Evolutionary conservation across 768 basidiomycete species (phyloP).

Genomic region (Kwoniella sp.): DNA sequence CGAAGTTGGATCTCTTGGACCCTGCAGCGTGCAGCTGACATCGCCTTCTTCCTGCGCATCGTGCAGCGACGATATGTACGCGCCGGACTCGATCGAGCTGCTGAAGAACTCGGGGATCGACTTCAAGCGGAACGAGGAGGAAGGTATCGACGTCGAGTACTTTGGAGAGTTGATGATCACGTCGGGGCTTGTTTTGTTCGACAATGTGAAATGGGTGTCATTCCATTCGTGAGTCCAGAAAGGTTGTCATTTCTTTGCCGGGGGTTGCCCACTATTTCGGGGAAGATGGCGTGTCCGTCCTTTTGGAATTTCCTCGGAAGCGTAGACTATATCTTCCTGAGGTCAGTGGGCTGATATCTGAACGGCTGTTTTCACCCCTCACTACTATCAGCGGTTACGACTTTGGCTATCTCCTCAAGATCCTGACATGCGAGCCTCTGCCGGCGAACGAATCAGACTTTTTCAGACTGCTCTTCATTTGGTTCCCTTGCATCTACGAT

Average conservation of each 20-base stretch:
- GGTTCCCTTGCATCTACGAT: constrained; percentile 97
- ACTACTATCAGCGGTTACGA: constrained; percentile 88
- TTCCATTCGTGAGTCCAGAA: constrained; percentile 82
- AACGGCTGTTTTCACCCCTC: not conserved
- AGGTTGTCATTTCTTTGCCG: not conserved
- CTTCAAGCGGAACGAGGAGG: constrained; percentile 87
- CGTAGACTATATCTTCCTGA: not conserved
- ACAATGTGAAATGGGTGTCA: constrained; percentile 93
- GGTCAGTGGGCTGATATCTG: not conserved
- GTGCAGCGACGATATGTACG: constrained; percentile 92
- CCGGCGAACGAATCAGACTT: constrained; percentile 87
- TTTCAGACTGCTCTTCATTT: constrained; percentile 79
- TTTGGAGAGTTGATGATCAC: constrained; percentile 98
- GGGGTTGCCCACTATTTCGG: too few relatives aligned
- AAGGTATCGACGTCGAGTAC: constrained; percentile 87
- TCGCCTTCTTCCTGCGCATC: not conserved
- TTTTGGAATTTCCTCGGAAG: too few relatives aligned
- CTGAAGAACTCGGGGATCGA: constrained; percentile 94
- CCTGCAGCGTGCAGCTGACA: too few relatives aligned
- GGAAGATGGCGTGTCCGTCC: too few relatives aligned
- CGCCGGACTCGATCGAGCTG: constrained; percentile 94
- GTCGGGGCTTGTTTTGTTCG: constrained; percentile 83
- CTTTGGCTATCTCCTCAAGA: constrained; percentile 96
- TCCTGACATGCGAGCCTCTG: constrained; percentile 75
- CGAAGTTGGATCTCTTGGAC: too few relatives aligned